Conservation (phyloP, 2,329 filamentous ascomycete genomes). For the Cercospora zeae-maydis region DNA sequence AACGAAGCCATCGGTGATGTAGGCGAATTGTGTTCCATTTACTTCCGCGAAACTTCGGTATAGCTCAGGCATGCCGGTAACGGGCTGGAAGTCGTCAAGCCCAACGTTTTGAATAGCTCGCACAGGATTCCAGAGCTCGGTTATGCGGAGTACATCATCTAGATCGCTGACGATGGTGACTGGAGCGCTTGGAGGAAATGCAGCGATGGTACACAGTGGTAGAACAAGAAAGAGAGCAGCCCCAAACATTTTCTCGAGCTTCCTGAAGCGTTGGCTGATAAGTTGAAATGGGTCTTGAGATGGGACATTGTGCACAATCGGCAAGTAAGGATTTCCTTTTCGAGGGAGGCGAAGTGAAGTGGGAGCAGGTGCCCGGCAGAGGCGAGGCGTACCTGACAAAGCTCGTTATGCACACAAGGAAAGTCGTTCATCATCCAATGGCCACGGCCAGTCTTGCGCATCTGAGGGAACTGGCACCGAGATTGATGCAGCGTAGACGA, state of each 20-base stretch:
- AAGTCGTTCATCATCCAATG: too few species aligned
- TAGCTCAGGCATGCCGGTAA: slow-evolving; percentile 24
- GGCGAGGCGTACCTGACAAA: too few species aligned
- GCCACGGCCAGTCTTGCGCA: too few species aligned
- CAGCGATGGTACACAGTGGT: not conserved
- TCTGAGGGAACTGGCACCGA: too few species aligned
- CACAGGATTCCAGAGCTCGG: slow-evolving; percentile 26
- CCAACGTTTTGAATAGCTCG: slow-evolving; percentile 16
- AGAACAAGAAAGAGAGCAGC: not conserved
- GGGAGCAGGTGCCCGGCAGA: too few species aligned
- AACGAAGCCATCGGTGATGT: slow-evolving; percentile 27
- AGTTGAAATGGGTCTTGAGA: too few species aligned
- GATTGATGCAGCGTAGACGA: too few species aligned
- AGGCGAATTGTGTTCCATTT: slow-evolving; percentile 28
- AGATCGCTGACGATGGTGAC: slow-evolving; percentile 29
- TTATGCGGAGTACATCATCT: slow-evolving; percentile 28
- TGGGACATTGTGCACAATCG: too few species aligned
- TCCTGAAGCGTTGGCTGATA: not conserved
- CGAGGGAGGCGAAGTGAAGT: too few species aligned
- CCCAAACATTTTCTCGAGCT: not conserved
- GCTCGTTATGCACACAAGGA: too few species aligned
- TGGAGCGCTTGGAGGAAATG: not conserved
- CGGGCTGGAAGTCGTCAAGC: slow-evolving; percentile 21
- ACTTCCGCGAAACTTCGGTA: not conserved
- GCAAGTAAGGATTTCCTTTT: too few species aligned